Evolutionary conservation across 2,329 filamentous ascomycete genomes (phyloP).

Genomic region (Aspergillus luchuensis): DNA sequence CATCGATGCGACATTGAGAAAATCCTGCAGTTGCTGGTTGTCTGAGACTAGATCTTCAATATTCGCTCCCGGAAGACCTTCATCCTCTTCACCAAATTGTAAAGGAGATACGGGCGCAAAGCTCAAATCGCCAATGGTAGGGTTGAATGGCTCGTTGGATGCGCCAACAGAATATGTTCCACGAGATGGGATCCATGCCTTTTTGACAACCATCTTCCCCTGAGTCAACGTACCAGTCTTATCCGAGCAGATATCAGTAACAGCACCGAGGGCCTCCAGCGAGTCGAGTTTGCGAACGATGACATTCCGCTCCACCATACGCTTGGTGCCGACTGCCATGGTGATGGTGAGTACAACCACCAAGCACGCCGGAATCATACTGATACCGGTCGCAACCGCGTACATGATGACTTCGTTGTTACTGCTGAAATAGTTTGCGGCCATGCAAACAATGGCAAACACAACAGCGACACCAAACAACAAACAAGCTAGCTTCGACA

Average conservation of each 20-base stretch:
- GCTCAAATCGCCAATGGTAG: constrained; percentile 47
- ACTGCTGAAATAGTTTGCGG: constrained; percentile 60
- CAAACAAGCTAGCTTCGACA: constrained; percentile 68
- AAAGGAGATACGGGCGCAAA: too few relatives aligned
- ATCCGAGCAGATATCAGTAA: constrained; percentile 61
- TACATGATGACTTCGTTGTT: constrained; percentile 66
- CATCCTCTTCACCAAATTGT: neutral
- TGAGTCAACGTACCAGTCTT: constrained; percentile 64
- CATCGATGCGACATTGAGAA: constrained; percentile 64
- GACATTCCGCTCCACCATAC: constrained; percentile 59
- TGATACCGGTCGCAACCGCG: constrained; percentile 61
- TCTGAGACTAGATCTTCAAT: neutral
- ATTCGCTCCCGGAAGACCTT: too few relatives aligned
- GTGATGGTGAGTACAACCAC: constrained; percentile 69
- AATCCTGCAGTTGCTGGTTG: constrained; percentile 51
- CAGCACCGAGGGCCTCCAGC: constrained; percentile 63
- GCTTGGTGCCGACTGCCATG: constrained; percentile 63
- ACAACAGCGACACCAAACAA: constrained; percentile 68
- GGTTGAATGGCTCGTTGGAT: constrained; percentile 60
- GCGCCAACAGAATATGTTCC: constrained; percentile 61
- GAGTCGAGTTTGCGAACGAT: constrained; percentile 61
- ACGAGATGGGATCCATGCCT: constrained; percentile 60
- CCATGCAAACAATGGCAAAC: constrained; percentile 69
- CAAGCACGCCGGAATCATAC: constrained; percentile 64
- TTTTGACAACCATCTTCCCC: constrained; percentile 65